A percentile compares a stretch with the other conserved stretches of the same genome.
Evolutionary conservation across 78 protist species (phyloP).

Genomic region (Polysphondylium violaceum): DNA sequence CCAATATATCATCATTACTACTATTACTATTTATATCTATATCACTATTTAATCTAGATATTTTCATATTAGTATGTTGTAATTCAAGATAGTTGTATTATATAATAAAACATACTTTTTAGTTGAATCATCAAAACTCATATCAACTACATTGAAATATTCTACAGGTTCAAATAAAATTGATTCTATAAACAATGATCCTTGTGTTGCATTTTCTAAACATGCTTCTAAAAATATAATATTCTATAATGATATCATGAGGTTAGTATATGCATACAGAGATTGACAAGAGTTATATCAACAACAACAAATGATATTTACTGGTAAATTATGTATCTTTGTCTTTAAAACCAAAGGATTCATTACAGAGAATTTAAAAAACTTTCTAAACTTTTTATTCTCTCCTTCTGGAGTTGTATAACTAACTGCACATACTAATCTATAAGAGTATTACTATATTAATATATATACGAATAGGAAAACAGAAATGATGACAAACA

Average conservation of each 20-base stretch:
- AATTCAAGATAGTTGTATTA: background rate
- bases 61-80: background rate
- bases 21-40: slow-evolving; percentile 5
- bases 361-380: slow-evolving; percentile 80
- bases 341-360: slow-evolving; percentile 75
- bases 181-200: slow-evolving; percentile 56
- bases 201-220: slow-evolving; percentile 76
- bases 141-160: slow-evolving; percentile 16
- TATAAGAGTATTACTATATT: background rate
- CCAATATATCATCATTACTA: background rate
- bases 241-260: slow-evolving; percentile 8
- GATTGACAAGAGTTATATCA: background rate
- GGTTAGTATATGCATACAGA: too few relatives aligned
- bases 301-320: background rate
- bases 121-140: slow-evolving; percentile 14
- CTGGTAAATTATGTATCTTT: slow-evolving; percentile 74
- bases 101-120: background rate
- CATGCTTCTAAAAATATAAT: slow-evolving; percentile 65
- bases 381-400: slow-evolving; percentile 62
- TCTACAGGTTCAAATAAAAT: slow-evolving; percentile 62
- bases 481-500: background rate
- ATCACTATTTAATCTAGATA: background rate
- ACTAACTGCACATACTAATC: slow-evolving; percentile 75
- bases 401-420: slow-evolving; percentile 73
- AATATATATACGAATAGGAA: background rate